phyloP scores from a whole-genome alignment of 768 basidiomycete genomes.

The Clitopilus hobsonii region DNA sequence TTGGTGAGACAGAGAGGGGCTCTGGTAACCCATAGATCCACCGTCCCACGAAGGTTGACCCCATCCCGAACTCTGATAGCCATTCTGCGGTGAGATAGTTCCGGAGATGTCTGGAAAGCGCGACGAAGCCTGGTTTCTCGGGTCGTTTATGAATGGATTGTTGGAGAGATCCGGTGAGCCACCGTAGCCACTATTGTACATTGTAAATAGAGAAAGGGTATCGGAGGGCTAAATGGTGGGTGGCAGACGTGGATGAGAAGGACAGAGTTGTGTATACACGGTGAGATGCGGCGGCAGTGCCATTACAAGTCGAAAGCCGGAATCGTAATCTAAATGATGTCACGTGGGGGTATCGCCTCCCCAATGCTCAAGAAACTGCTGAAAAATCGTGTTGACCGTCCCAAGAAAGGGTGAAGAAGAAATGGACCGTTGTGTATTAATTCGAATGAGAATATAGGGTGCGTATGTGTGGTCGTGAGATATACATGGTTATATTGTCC shows the following conservation, averaged over 20 bases:
- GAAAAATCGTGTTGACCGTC: background rate
- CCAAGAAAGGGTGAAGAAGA: background rate
- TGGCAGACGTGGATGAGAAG: background rate
- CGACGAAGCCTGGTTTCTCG: constrained; percentile 36
- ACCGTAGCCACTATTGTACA: constrained; percentile 41
- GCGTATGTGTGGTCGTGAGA: background rate
- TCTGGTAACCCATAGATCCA: constrained; percentile 22
- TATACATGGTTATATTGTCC: constrained; percentile 1
- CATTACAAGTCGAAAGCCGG: background rate
- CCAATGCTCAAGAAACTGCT: background rate
- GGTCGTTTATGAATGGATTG: constrained; percentile 66
- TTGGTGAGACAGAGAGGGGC: constrained; percentile 24
- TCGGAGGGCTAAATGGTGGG: constrained; percentile 2
- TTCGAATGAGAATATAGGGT: background rate
- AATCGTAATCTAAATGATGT: constrained; percentile 3
- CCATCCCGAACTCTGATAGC: constrained; percentile 38
- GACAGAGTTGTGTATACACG: background rate
- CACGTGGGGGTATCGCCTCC: constrained; percentile 8
- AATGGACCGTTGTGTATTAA: background rate
- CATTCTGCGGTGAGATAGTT: constrained; percentile 15
- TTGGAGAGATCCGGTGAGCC: constrained; percentile 40
- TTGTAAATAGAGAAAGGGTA: constrained; percentile 15
- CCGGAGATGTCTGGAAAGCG: constrained; percentile 63
- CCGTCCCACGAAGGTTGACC: constrained; percentile 11
- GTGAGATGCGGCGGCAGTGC: background rate